Evolutionary conservation across 2,329 filamentous ascomycete genomes (phyloP), one percentile per base, ranked within the genome.

Genomic region (Talaromyces amestolkiae): DNA sequence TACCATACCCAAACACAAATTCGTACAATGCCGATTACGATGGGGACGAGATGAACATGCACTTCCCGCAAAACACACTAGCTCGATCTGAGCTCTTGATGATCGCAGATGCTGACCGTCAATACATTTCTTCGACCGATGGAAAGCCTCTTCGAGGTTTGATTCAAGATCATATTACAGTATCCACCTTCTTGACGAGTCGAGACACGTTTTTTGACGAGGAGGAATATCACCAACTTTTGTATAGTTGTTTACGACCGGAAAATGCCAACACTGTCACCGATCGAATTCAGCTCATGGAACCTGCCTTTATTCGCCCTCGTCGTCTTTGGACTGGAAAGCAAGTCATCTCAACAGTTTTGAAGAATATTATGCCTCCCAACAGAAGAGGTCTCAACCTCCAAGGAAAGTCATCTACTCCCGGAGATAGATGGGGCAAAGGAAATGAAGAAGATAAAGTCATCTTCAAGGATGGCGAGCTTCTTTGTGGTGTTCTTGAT

Each of bases 31-130:
- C 95, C 37, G 95, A 99, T 84, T 99, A 99, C 75, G 96, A 99
- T 74, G 95, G 95, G 77, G 95, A 99, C 76, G 95, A 99, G 79
- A 99, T 99, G 95, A 99, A 99, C 78, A 96, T 99, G 93, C 95
- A 99, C 79, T 98, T 99, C 74, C 95, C 95, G 1, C 95, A 99
- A 72, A 98, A 97, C 71, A 96, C 98, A 76, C 84, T 98, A 69
- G 95, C 95, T 17, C 86, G 95, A 71, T 91, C 94, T 2, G 95
- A 99, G 80, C 95, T 95, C 1, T 85, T 96, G 70, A 91, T 93
- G 70, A 89, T 99, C 72, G 95, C 95, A 43, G 94, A 98, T 76
- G 97, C 95, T 2, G 94, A 99, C 76, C 93, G 97, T 74, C 95
- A 99, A 73, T 99, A 99, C 75, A 86, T 99, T 41, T 96, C 93